phyloP scores from a whole-genome alignment of 2,329 filamentous ascomycete genomes.

The Stemphylium lycopersici region DNA sequence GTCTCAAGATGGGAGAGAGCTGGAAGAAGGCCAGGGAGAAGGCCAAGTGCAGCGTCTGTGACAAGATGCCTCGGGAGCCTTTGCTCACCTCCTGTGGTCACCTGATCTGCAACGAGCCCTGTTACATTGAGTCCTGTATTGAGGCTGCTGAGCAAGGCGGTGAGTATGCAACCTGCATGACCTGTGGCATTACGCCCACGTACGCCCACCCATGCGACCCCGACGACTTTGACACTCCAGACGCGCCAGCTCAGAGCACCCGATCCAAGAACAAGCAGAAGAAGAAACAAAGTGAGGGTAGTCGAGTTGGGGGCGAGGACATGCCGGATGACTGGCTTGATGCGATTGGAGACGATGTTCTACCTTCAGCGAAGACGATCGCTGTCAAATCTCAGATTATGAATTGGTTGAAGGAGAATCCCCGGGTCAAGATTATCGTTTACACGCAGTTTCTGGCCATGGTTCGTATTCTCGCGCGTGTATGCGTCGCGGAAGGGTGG shows the following conservation, averaged over 20 bases:
- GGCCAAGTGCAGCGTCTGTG: constrained; percentile 54
- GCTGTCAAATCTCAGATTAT: constrained; percentile 55
- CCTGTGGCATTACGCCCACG: constrained; percentile 42
- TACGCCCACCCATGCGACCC: constrained; percentile 28
- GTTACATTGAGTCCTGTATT: constrained; percentile 48
- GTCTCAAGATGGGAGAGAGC: constrained; percentile 40
- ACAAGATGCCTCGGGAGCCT: constrained; percentile 45
- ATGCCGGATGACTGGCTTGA: constrained; percentile 49
- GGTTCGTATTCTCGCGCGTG: constrained; percentile 56
- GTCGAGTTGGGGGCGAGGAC: constrained; percentile 31
- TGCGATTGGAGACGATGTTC: constrained; percentile 41
- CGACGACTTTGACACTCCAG: constrained; percentile 20
- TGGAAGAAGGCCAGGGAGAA: constrained; percentile 52
- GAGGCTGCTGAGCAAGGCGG: constrained; percentile 29
- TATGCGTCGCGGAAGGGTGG: constrained; percentile 61
- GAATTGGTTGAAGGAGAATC: constrained; percentile 54
- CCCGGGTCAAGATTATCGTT: constrained; percentile 62
- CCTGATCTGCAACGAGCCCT: constrained; percentile 59
- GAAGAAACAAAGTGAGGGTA: constrained; percentile 19
- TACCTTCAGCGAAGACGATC: constrained; percentile 55
- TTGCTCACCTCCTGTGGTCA: constrained; percentile 61
- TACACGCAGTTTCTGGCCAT: constrained; percentile 66
- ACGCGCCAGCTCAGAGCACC: constrained; percentile 17
- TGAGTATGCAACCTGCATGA: constrained; percentile 31
- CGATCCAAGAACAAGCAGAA: constrained; percentile 23